Evolutionary conservation across 2,329 filamentous ascomycete species (phyloP).

Genomic region (Balansia obtecta): DNA sequence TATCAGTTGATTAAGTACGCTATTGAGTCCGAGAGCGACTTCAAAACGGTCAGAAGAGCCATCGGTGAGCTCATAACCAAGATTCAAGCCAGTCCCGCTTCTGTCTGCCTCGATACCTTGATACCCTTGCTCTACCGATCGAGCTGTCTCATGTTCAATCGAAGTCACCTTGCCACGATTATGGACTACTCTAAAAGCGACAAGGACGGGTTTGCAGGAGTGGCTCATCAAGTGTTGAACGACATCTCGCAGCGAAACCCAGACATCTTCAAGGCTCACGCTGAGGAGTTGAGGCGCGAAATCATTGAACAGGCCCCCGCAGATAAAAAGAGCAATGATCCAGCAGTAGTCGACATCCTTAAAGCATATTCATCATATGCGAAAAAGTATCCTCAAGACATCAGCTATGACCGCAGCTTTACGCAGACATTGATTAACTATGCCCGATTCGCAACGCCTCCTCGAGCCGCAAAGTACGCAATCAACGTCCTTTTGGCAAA

Average conservation of each 20-base stretch:
- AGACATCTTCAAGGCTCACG: conserved; percentile 82
- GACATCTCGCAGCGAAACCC: conserved; percentile 86
- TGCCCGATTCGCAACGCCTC: conserved; percentile 68
- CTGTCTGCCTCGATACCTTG: conserved; percentile 65
- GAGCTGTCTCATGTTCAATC: conserved; percentile 80
- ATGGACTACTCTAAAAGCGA: conserved; percentile 80
- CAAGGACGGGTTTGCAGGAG: conserved; percentile 61
- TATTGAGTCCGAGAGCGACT: conserved; percentile 76
- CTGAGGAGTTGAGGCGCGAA: conserved; percentile 80
- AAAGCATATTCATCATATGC: conserved; percentile 92
- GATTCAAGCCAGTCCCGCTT: conserved; percentile 52
- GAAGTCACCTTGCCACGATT: conserved; percentile 83
- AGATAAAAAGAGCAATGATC: conserved; percentile 52
- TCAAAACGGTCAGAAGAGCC: conserved; percentile 78
- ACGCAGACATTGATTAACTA: conserved; percentile 71
- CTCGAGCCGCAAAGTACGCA: conserved; percentile 83
- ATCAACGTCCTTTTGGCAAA: conserved; percentile 78
- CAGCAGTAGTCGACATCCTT: conserved; percentile 72
- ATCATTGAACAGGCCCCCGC: conserved; percentile 71
- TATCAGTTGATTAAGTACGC: conserved; percentile 85
- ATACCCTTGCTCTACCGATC: conserved; percentile 73
- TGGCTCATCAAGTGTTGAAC: conserved; percentile 80
- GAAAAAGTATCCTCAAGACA: conserved; percentile 70
- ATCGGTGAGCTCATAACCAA: conserved; percentile 83
- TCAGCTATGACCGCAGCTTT: conserved; percentile 72